Evolutionary conservation across 2,329 filamentous ascomycete genomes (phyloP), one percentile per base, ranked within the genome.

Genomic region (Xylaria multiplex): DNA sequence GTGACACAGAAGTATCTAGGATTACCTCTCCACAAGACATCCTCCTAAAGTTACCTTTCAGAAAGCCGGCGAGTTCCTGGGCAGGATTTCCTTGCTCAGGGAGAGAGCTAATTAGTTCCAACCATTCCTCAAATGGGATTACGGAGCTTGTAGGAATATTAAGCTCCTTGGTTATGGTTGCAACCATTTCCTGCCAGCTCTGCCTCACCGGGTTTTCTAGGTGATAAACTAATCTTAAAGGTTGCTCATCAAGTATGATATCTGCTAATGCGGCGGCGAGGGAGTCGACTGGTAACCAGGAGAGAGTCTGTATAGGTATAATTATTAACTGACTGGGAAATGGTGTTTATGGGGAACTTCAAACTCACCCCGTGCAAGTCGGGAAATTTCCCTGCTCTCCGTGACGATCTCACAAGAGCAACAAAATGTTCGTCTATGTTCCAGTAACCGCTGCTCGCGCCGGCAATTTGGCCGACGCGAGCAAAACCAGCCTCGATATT

Each of bases 351-450:
- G 13, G 16, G 13, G 6, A 1, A 16, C 45, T 16, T 8, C 6
- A 11, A n/a, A 68, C 70, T 66, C 58, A 70, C 70, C 22, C 70
- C 70, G 14, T 69, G 32, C 19, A 72, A 62, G 2, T 37, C 24
- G 13, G 69, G 70, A n/a, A 68, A 67, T 45, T 61, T 67, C 8
- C 69, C 67, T 6, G 69, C 27, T 1, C 75, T 79, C 64, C 83
- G 79, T 0, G 78, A 77, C 0, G 78, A 79, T 68, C 82, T 81
- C 42, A 83, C 69, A 22, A 84, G 59, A 48, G 81, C 80, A 0
- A 75, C 71, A 13, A 84, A 73, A 67, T 84, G 81, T 65, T 84
- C 82, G 24, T 73, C 73, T 0, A 77, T 70, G 59, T 84, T 84
- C 82, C 82, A 84, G 64, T 77, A 79, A 46, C 73, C 79, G 3